Percentiles rank a stretch among this genome's conserved stretches.
Conservation (phyloP, 1,284 basidiomycete genomes). For the Cutaneotrichosporon curvatum region DNA sequence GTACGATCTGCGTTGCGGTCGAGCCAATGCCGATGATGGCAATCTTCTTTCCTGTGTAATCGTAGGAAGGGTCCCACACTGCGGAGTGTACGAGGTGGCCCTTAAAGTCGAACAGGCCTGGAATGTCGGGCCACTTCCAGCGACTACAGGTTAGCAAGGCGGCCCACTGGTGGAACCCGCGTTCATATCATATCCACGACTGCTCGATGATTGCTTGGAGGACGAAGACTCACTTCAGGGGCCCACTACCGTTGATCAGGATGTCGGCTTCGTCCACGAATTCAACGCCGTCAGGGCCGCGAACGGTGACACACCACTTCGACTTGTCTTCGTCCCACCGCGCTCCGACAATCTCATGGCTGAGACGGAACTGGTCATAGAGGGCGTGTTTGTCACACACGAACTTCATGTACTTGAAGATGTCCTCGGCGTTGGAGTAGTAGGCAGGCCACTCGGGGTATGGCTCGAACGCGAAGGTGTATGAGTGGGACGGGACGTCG, state of each 20-base stretch:
- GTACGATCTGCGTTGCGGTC: constrained; percentile 26
- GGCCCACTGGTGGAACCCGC: no score
- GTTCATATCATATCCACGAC: no score
- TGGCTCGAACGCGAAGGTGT: constrained; percentile 20
- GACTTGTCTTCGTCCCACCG: constrained; percentile 20
- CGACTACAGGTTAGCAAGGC: constrained; percentile 19
- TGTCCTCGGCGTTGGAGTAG: constrained; percentile 30
- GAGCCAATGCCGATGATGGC: constrained; percentile 17
- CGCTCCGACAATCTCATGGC: constrained; percentile 23
- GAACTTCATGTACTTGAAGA: constrained; percentile 22
- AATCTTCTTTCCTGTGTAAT: constrained; percentile 12
- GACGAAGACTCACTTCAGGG: no score
- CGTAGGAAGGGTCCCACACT: constrained; percentile 13
- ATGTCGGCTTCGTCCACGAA: constrained; percentile 25
- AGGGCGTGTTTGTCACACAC: constrained; percentile 22
- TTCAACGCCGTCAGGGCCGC: not conserved
- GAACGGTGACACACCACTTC: constrained; percentile 25
- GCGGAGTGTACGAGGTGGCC: constrained; percentile 25
- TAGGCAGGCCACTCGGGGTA: constrained; percentile 22
- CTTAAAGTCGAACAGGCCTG: constrained; percentile 23
- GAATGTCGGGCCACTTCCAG: constrained; percentile 34
- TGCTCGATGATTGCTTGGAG: no score
- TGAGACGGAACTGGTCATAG: constrained; percentile 21
- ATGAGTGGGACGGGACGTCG: constrained; percentile 31
- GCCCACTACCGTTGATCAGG: constrained; percentile 33